These are phyloP conservation scores for Sphagnum fallax DNA, from an alignment of 228 moss, liverwort and hornwort genomes.

Conservation along the genomic window DNA sequence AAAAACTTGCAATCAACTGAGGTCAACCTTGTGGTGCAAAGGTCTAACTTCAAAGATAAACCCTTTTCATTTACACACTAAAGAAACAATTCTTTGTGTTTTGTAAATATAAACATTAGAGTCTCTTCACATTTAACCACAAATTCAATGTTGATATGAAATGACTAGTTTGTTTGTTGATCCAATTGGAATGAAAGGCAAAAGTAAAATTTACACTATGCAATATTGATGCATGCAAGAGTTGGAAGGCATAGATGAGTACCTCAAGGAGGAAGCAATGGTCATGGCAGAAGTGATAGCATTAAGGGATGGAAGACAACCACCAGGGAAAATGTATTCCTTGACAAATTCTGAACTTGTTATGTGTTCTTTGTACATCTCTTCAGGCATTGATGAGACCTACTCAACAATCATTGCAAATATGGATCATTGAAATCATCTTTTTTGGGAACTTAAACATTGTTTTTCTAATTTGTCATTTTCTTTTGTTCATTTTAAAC, in stretches of 20 bases:
- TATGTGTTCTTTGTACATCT: constrained; percentile 33
- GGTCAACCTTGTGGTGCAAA: too few relatives aligned
- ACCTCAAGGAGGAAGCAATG: constrained; percentile 34
- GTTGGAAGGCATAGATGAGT: not conserved
- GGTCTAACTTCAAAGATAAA: too few relatives aligned
- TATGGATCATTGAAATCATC: not conserved
- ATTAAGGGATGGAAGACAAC: constrained; percentile 28
- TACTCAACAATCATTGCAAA: not conserved
- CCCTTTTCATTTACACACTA: too few relatives aligned
- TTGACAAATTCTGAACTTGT: constrained; percentile 43
- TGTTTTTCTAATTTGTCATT: too few relatives aligned
- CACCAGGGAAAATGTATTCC: constrained; percentile 55
- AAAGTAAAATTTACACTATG: not conserved
- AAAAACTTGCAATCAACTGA: too few relatives aligned
- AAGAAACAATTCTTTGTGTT: too few relatives aligned
- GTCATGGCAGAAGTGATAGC: constrained; percentile 29
- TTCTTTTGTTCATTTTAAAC: too few relatives aligned
- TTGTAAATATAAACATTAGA: too few relatives aligned
- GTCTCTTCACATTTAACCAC: too few relatives aligned
- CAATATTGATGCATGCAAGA: not conserved
- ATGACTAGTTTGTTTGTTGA: too few relatives aligned
- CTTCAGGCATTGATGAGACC: constrained; percentile 36
- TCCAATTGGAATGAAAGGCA: not conserved
- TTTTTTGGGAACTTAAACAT: too few relatives aligned
- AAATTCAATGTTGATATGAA: too few relatives aligned